Evolutionary conservation across 1,284 basidiomycete genomes (phyloP).

Genomic region (Leccinum subrobustum): DNA sequence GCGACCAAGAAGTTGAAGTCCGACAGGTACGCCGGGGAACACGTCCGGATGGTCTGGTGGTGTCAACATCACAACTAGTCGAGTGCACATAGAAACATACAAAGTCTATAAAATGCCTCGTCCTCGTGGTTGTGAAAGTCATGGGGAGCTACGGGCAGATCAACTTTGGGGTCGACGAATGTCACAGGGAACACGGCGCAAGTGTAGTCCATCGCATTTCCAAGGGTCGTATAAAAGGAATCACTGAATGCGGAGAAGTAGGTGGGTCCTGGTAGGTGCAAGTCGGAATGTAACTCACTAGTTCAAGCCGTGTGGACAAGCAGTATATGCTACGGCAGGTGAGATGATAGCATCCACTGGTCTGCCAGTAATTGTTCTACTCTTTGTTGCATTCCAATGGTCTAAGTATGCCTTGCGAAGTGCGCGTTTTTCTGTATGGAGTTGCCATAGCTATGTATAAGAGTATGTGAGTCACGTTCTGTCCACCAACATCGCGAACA

Average conservation of each 20-base stretch:
- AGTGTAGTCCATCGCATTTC: conserved; percentile 72
- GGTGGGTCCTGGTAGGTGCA: neutral
- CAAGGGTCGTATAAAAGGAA: conserved; percentile 57
- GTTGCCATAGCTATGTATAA: conserved; percentile 49
- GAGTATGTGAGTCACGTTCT: conserved; percentile 17
- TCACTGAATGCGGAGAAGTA: conserved; percentile 34
- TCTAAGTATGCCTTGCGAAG: conserved; percentile 54
- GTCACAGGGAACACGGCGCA: conserved; percentile 67
- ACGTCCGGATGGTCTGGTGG: conserved; percentile 55
- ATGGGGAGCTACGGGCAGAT: conserved; percentile 43
- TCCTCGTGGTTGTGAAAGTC: conserved; percentile 53
- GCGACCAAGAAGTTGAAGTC: conserved; percentile 68
- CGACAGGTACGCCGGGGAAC: conserved; percentile 62
- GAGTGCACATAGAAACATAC: conserved; percentile 39
- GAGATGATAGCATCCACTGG: conserved; percentile 66
- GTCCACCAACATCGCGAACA: neutral
- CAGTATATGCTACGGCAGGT: conserved; percentile 53
- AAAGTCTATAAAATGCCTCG: conserved; percentile 52
- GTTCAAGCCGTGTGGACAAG: conserved; percentile 56
- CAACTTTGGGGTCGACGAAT: conserved; percentile 51
- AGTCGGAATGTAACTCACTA: conserved; percentile 34
- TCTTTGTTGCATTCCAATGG: conserved; percentile 54
- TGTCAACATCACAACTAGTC: neutral
- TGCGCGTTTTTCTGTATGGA: conserved; percentile 47
- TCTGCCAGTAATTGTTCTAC: conserved; percentile 54